These are phyloP conservation scores for Tillandsia leiboldiana DNA, from an alignment of 176 grass and related monocot genomes.

Conservation along the genomic window DNA sequence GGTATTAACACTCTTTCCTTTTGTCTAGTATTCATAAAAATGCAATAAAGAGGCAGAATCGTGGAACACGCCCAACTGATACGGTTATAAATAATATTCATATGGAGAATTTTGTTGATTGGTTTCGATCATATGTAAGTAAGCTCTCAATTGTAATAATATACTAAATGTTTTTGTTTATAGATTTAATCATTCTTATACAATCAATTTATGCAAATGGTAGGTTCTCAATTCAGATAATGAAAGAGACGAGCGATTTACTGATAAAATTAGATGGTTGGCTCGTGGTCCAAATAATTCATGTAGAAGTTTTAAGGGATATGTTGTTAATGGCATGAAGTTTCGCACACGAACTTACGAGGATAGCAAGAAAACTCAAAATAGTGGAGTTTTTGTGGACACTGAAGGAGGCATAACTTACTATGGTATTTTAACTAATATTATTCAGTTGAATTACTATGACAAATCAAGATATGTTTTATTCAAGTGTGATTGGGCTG, in stretches of 20 bases:
- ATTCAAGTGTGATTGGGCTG: neutral
- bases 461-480: neutral
- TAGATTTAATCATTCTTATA: neutral
- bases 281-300: neutral
- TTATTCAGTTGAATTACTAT: neutral
- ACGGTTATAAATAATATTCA: too few species aligned
- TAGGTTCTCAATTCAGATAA: neutral
- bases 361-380: neutral
- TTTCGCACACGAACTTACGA: neutral
- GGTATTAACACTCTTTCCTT: too few species aligned
- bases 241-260: neutral
- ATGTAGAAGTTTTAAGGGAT: neutral
- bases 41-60: too few species aligned
- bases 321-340: neutral
- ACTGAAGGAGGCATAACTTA: neutral
- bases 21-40: too few species aligned
- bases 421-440: neutral
- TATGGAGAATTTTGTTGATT: too few species aligned
- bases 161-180: neutral
- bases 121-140: too few species aligned
- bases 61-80: too few species aligned
- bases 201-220: neutral
- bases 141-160: too few species aligned
- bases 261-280: neutral
- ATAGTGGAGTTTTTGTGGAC: neutral